phyloP scores from a whole-genome alignment of 495 filamentous ascomycete genomes.

The Pyrenula aspistea region DNA sequence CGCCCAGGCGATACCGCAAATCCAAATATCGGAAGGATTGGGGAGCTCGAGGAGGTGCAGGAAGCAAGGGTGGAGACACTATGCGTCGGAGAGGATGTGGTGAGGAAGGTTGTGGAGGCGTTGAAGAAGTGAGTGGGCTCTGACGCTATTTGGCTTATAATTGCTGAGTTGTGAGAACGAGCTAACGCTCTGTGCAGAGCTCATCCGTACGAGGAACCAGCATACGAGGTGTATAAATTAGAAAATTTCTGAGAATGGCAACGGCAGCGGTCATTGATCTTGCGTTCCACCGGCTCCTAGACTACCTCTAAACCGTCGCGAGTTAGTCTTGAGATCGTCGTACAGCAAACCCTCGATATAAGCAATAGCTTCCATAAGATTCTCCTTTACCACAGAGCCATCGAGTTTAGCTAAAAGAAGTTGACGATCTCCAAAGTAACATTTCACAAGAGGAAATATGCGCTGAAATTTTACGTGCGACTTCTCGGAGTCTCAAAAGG shows the following conservation, averaged over 20 bases:
- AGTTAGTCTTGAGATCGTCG: too few relatives aligned
- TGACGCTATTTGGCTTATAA: neutral
- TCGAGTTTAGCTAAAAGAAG: too few relatives aligned
- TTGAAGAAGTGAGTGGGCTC: slow-evolving; percentile 44
- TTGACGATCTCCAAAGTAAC: too few relatives aligned
- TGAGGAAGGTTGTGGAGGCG: slow-evolving; percentile 25
- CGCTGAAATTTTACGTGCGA: too few relatives aligned
- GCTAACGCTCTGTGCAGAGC: slow-evolving; percentile 24
- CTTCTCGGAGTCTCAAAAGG: too few relatives aligned
- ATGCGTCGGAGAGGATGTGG: slow-evolving; percentile 21
- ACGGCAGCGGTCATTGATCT: too few relatives aligned
- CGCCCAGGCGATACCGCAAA: slow-evolving; percentile 40
- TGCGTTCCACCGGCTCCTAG: too few relatives aligned
- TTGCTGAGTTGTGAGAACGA: neutral
- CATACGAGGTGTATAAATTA: slow-evolving; percentile 63
- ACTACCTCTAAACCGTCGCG: too few relatives aligned
- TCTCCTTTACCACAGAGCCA: too few relatives aligned
- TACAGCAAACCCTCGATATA: too few relatives aligned
- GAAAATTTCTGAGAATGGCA: slow-evolving; percentile 61
- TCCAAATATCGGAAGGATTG: slow-evolving; percentile 42
- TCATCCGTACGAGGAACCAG: slow-evolving; percentile 70
- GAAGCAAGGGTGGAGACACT: slow-evolving; percentile 44
- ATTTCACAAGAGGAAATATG: too few relatives aligned
- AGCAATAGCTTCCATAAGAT: too few relatives aligned
- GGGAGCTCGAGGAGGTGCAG: slow-evolving; percentile 32